Conservation (phyloP, 805 yeast genomes). For the Myxozyma sirexii region DNA sequence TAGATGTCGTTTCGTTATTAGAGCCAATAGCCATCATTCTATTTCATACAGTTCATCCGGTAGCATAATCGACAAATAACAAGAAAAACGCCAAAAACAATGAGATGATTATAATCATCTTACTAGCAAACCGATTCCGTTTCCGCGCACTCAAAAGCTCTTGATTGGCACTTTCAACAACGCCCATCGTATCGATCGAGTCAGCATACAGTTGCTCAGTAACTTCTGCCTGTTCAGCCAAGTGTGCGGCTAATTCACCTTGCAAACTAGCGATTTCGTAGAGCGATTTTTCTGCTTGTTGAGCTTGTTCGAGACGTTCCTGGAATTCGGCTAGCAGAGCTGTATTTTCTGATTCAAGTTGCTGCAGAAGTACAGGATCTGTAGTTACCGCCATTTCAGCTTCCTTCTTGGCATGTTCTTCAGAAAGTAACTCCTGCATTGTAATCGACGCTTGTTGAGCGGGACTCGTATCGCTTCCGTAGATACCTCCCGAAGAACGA, state of each 20-base stretch:
- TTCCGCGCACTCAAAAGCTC: conserved; percentile 69
- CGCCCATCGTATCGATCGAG: conserved; percentile 65
- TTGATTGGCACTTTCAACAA: conserved; percentile 70
- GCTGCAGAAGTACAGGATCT: conserved; percentile 36
- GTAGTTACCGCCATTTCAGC: neutral
- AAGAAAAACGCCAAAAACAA: conserved; percentile 59
- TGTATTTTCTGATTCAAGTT: conserved; percentile 43
- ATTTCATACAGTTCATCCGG: neutral
- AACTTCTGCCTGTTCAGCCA: conserved; percentile 70
- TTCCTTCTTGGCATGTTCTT: neutral
- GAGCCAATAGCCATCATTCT: neutral
- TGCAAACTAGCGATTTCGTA: conserved; percentile 74
- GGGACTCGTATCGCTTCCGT: neutral
- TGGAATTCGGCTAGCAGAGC: conserved; percentile 45
- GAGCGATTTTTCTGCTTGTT: conserved; percentile 46
- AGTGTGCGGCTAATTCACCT: conserved; percentile 70
- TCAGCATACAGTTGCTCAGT: conserved; percentile 64
- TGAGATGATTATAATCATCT: conserved; percentile 58
- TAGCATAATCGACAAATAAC: conserved; percentile 44
- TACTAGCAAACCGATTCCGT: conserved; percentile 63
- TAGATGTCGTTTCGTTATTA: neutral
- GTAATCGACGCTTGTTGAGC: conserved; percentile 3
- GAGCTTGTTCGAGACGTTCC: conserved; percentile 43
- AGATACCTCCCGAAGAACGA: neutral
- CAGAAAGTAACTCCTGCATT: conserved; percentile 2